Evolutionary conservation across 2,329 filamentous ascomycete species (phyloP).

Genomic region (Escovopsis weberi): DNA sequence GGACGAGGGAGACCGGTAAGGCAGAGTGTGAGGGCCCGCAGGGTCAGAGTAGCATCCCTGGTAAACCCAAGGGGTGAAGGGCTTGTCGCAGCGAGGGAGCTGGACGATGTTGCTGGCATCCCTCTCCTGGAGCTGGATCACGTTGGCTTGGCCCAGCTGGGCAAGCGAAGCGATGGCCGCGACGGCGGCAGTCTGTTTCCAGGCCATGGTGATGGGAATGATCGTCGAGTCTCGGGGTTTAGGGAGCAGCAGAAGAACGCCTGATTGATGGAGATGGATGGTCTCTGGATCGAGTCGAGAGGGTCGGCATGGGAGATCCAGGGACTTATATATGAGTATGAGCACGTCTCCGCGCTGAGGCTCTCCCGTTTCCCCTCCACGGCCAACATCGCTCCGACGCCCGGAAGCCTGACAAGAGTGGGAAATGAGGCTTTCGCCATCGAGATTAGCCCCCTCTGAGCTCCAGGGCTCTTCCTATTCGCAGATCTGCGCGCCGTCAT

Average conservation of each 20-base stretch:
- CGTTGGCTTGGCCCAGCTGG: slow-evolving; percentile 19
- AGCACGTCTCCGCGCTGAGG: too few relatives aligned
- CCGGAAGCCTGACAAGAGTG: too few relatives aligned
- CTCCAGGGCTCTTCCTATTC: too few relatives aligned
- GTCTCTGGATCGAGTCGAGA: neutral
- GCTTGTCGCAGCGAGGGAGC: slow-evolving; percentile 28
- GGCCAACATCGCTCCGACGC: too few relatives aligned
- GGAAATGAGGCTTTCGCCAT: too few relatives aligned
- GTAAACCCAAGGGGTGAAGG: slow-evolving; percentile 33
- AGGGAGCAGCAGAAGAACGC: neutral
- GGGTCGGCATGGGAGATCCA: too few relatives aligned
- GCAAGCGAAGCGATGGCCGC: slow-evolving; percentile 25
- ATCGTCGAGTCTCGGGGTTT: neutral
- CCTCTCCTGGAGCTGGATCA: slow-evolving; percentile 9
- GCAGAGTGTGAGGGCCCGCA: slow-evolving; percentile 16
- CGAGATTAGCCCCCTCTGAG: too few relatives aligned
- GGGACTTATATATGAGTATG: too few relatives aligned
- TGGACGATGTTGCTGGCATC: slow-evolving; percentile 15
- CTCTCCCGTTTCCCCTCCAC: too few relatives aligned
- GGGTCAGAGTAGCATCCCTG: slow-evolving; percentile 32
- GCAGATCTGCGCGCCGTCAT: too few relatives aligned
- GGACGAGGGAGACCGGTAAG: slow-evolving; percentile 25
- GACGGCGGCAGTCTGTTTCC: slow-evolving; percentile 13
- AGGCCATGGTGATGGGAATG: slow-evolving; percentile 4
- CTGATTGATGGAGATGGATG: neutral